Conservation (phyloP, 2,329 filamentous ascomycete genomes). For the Phyllosticta citrichinensis region DNA sequence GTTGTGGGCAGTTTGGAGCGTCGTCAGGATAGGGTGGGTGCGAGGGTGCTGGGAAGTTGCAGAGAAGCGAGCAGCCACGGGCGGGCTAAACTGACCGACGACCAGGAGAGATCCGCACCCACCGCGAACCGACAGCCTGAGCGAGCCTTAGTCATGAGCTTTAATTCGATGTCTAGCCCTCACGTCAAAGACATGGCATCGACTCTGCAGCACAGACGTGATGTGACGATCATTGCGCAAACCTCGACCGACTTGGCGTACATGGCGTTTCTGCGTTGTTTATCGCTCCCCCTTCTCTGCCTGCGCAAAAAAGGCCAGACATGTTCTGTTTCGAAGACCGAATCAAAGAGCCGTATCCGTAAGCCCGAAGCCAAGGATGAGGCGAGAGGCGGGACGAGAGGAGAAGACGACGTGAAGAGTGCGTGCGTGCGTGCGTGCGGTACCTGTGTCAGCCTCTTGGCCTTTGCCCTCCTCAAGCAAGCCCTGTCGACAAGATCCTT, state of each 20-base stretch:
- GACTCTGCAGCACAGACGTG: background rate
- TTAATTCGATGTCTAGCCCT: slow-evolving; percentile 8
- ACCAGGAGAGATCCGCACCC: slow-evolving; percentile 5
- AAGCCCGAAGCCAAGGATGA: slow-evolving; percentile 1
- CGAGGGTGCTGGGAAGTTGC: background rate
- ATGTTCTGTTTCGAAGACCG: slow-evolving; percentile 5
- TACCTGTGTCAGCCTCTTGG: slow-evolving; percentile 1
- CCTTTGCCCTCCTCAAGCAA: background rate
- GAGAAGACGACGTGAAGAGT: background rate
- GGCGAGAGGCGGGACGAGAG: background rate
- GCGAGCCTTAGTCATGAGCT: slow-evolving; percentile 10
- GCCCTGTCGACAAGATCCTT: background rate
- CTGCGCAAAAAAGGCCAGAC: slow-evolving; percentile 3
- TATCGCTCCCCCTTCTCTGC: background rate
- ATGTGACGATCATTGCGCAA: background rate
- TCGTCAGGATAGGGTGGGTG: background rate
- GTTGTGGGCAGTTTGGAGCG: background rate
- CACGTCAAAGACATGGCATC: slow-evolving; percentile 1
- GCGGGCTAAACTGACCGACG: background rate
- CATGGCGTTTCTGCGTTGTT: slow-evolving; percentile 7
- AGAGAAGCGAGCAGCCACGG: background rate
- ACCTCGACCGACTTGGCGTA: slow-evolving; percentile 5
- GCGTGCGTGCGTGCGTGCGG: background rate
- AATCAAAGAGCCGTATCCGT: background rate
- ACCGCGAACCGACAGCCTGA: background rate